Conservation (phyloP, 164 flowering plant species). For the Taxillus chinensis region DNA sequence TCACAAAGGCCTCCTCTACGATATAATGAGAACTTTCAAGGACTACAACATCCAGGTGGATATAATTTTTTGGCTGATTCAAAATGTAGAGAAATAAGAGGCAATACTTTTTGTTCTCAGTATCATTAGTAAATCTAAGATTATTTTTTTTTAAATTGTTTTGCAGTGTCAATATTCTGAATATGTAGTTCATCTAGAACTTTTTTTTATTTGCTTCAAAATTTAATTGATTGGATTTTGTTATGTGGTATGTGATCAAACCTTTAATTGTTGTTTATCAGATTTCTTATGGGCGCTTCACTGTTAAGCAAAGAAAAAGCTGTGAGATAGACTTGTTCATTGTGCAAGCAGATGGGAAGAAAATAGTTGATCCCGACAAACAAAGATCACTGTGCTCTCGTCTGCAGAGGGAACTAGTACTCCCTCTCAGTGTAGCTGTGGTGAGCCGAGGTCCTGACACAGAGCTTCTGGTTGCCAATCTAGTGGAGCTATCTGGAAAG, state of each 20-base stretch:
- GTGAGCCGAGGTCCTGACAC: slow-evolving; percentile 84
- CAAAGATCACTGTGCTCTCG: slow-evolving; percentile 53
- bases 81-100: too few species aligned
- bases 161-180: too few species aligned
- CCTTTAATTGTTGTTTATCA: slow-evolving; percentile 10
- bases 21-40: slow-evolving; percentile 83
- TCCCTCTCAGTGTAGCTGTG: slow-evolving; percentile 68
- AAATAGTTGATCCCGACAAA: slow-evolving; percentile 69
- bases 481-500: slow-evolving; percentile 78
- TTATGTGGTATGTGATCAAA: too few species aligned
- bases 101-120: too few species aligned
- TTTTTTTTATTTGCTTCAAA: too few species aligned
- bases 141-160: too few species aligned
- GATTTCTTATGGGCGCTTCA: slow-evolving; percentile 87
- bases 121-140: too few species aligned
- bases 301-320: slow-evolving; percentile 27
- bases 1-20: slow-evolving; percentile 90
- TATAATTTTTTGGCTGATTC: too few species aligned
- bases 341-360: slow-evolving; percentile 82
- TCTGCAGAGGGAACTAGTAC: slow-evolving; percentile 48
- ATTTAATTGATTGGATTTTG: too few species aligned
- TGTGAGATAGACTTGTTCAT: slow-evolving; percentile 88
- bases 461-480: slow-evolving; percentile 82
- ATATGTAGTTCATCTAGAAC: too few species aligned
- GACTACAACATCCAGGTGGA: slow-evolving; percentile 86